These are phyloP conservation scores for Trichophyton benhamiae DNA, from an alignment of 2,329 filamentous ascomycete genomes.

Conservation along the genomic window DNA sequence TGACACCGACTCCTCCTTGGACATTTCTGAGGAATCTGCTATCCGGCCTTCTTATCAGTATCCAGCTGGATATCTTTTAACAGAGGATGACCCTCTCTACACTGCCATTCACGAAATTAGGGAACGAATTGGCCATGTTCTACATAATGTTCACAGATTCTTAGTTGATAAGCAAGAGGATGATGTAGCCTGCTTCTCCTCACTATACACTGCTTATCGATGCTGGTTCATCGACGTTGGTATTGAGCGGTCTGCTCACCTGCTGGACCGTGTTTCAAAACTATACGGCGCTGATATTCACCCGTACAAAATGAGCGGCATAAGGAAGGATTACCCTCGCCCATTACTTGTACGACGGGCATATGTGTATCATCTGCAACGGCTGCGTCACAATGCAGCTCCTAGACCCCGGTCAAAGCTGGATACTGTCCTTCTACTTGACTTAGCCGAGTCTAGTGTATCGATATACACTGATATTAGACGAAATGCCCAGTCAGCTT, in stretches of 20 bases:
- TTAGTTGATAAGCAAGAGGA: conserved; percentile 77
- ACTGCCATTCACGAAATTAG: conserved; percentile 66
- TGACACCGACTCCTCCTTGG: conserved; percentile 41
- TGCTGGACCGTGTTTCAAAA: conserved; percentile 73
- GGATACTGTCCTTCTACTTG: conserved; percentile 70
- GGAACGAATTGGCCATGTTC: conserved; percentile 62
- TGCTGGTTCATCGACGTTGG: conserved; percentile 98
- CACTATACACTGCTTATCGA: conserved; percentile 80
- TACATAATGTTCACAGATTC: conserved; percentile 78
- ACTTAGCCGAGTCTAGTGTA: conserved; percentile 78
- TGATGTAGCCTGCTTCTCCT: conserved; percentile 89
- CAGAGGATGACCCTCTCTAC: conserved; percentile 53
- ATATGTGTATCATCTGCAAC: conserved; percentile 85
- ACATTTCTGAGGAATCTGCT: conserved; percentile 45
- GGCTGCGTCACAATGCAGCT: conserved; percentile 85
- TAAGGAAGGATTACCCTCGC: conserved; percentile 83
- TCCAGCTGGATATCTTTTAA: conserved; percentile 71
- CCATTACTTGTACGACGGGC: conserved; percentile 85
- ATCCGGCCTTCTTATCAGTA: conserved; percentile 80
- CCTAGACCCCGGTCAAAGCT: conserved; percentile 80
- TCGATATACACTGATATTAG: conserved; percentile 92
- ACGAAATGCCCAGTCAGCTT: conserved; percentile 80
- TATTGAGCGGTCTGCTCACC: conserved; percentile 87
- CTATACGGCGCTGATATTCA: conserved; percentile 77
- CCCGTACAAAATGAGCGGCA: conserved; percentile 86